These are phyloP conservation scores for Passiflora organensis DNA, from an alignment of 345 rosid species.

Conservation along the genomic window DNA sequence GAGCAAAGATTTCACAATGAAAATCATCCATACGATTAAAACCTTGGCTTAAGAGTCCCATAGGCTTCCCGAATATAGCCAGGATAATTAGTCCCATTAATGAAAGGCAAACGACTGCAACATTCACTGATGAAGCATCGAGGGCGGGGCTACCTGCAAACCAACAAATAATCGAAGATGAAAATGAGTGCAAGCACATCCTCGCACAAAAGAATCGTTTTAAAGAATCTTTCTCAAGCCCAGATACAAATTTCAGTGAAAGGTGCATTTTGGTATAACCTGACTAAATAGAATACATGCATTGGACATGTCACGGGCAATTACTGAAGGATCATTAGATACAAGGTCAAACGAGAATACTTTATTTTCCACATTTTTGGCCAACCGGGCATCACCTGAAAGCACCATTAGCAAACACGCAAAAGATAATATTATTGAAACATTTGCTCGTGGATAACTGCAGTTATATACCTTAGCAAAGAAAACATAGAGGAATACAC, in stretches of 20 bases:
- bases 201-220: no score
- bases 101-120: constrained; percentile 89
- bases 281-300: constrained; percentile 32
- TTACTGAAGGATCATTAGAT: constrained; percentile 67
- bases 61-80: constrained; percentile 73
- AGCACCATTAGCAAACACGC: constrained; percentile 5
- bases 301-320: constrained; percentile 88
- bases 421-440: background rate
- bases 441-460: background rate
- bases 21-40: background rate
- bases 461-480: constrained; percentile 1
- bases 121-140: constrained; percentile 61
- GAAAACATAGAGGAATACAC: constrained; percentile 3
- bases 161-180: constrained; percentile 1
- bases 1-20: background rate
- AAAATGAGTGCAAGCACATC: background rate
- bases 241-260: background rate
- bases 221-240: no score
- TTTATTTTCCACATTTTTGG: constrained; percentile 78
- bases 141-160: constrained; percentile 70
- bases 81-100: constrained; percentile 80
- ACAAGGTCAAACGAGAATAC: constrained; percentile 92
- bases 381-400: constrained; percentile 82
- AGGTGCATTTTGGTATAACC: constrained; percentile 1
- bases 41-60: constrained; percentile 92